These are phyloP conservation scores for Alternaria incomplexa DNA, from an alignment of 2,329 filamentous ascomycete species.

Conservation along the genomic window DNA sequence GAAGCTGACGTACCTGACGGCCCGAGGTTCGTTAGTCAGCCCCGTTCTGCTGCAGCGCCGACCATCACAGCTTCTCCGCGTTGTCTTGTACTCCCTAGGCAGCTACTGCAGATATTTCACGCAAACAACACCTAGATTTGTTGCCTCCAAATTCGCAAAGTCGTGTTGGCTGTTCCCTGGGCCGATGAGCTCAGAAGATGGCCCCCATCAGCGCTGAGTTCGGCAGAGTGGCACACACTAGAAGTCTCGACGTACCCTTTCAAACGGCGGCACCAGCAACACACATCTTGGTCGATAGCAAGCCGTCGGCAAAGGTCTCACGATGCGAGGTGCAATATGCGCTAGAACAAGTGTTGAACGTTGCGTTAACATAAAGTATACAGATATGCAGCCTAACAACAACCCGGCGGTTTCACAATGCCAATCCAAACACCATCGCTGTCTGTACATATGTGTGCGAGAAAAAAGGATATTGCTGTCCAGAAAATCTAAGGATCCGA, in stretches of 20 bases:
- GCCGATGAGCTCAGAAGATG: not conserved
- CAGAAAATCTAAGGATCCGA: not conserved
- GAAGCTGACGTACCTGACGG: constrained; percentile 30
- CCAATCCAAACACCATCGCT: not conserved
- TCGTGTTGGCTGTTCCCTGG: not conserved
- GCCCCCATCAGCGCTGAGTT: not conserved
- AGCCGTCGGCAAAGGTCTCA: not conserved
- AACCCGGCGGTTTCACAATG: not conserved
- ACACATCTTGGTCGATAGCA: not conserved
- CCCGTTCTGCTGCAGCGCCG: not conserved
- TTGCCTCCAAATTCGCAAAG: not conserved
- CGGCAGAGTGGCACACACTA: not conserved
- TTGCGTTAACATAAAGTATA: not conserved
- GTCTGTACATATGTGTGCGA: not conserved
- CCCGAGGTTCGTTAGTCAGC: constrained; percentile 10
- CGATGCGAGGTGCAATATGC: not conserved
- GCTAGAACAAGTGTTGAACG: not conserved
- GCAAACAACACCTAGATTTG: not conserved
- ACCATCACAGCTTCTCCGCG: not conserved
- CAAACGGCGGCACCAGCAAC: not conserved
- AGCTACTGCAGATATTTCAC: not conserved
- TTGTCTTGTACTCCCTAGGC: not conserved
- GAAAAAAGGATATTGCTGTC: not conserved
- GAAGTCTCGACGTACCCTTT: not conserved
- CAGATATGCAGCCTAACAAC: not conserved